Evolutionary conservation across 2,329 filamentous ascomycete species (phyloP).

Genomic region (Xylariaceae sp.): DNA sequence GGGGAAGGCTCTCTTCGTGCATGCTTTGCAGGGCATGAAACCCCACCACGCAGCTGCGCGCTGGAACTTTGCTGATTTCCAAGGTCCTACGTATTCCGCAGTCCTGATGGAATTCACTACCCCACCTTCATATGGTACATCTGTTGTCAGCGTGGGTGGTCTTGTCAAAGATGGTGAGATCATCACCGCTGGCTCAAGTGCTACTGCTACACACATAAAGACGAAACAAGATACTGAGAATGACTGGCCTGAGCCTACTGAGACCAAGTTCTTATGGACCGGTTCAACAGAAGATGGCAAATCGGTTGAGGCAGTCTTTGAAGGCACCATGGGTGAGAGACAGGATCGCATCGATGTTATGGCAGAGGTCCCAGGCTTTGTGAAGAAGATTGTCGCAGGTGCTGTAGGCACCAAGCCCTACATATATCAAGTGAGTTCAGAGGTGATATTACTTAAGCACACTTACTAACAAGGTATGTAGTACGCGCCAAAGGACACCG

Average conservation of each 20-base stretch:
- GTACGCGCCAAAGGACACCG: conserved; percentile 42
- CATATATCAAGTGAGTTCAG: conserved; percentile 75
- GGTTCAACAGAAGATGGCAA: conserved; percentile 76
- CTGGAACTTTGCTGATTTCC: conserved; percentile 94
- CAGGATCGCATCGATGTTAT: conserved; percentile 90
- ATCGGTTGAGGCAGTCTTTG: conserved; percentile 63
- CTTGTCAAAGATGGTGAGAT: conserved; percentile 79
- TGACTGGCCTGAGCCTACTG: conserved; percentile 83
- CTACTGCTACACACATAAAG: conserved; percentile 64
- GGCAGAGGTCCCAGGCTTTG: conserved; percentile 91
- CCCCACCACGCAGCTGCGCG: conserved; percentile 88
- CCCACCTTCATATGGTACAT: conserved; percentile 85
- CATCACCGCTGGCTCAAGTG: conserved; percentile 64
- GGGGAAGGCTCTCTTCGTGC: conserved; percentile 73
- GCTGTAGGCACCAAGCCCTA: conserved; percentile 93
- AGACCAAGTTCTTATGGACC: conserved; percentile 71
- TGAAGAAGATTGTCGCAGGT: conserved; percentile 87
- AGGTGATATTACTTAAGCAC: background rate
- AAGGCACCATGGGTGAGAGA: conserved; percentile 63
- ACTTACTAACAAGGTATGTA: background rate
- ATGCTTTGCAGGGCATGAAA: conserved; percentile 97
- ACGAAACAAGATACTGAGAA: conserved; percentile 70
- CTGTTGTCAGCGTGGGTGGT: conserved; percentile 76
- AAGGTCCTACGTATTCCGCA: conserved; percentile 80
- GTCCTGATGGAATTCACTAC: conserved; percentile 96